These are phyloP conservation scores for Plenodomus lindquistii DNA, from an alignment of 2,329 filamentous ascomycete species.

Conservation along the genomic window DNA sequence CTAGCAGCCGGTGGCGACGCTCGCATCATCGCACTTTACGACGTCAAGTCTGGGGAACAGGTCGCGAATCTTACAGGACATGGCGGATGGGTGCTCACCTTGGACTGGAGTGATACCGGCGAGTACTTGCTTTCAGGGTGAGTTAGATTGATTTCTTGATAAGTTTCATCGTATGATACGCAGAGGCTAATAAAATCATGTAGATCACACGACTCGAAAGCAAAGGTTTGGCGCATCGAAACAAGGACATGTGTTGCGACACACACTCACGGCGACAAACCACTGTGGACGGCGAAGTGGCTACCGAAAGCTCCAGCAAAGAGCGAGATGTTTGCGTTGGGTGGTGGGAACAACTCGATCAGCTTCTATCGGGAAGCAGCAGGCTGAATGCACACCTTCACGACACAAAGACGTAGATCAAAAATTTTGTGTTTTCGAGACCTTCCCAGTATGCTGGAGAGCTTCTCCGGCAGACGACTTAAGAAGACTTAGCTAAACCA, in stretches of 20 bases:
- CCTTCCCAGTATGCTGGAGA: no score
- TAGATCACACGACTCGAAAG: conserved; percentile 85
- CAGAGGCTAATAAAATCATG: background rate
- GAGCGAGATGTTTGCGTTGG: conserved; percentile 49
- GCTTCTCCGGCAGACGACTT: no score
- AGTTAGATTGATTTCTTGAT: conserved; percentile 30
- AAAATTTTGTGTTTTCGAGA: no score
- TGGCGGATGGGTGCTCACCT: conserved; percentile 82
- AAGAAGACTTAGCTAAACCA: no score
- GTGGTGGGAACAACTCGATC: conserved; percentile 42
- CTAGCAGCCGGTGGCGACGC: conserved; percentile 91
- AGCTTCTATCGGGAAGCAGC: conserved; percentile 47
- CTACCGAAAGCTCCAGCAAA: conserved; percentile 39
- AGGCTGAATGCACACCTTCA: conserved; percentile 27
- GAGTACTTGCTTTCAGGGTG: conserved; percentile 86
- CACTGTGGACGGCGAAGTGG: conserved; percentile 46
- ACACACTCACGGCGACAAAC: conserved; percentile 76
- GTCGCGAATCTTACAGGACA: conserved; percentile 82
- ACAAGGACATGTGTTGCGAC: conserved; percentile 84
- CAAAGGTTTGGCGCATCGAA: conserved; percentile 94
- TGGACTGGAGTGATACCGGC: conserved; percentile 92
- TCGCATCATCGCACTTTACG: conserved; percentile 86
- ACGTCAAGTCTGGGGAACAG: conserved; percentile 89
- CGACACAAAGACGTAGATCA: no score
- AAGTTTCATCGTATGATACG: no score